Evolutionary conservation across 129 eudicot genomes (phyloP).

Genomic region (Tagetes patula): DNA sequence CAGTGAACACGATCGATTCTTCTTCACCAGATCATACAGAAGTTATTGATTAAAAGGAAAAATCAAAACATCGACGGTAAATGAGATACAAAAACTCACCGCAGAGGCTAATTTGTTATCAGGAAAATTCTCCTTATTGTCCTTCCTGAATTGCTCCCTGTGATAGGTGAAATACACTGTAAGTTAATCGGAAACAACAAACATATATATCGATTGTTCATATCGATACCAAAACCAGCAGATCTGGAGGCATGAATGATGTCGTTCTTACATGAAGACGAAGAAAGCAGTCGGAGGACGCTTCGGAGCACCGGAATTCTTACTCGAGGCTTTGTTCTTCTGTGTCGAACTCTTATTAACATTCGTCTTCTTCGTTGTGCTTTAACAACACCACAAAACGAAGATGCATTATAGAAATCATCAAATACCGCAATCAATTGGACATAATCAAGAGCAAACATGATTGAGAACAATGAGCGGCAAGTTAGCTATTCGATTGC

Average conservation of each 20-base stretch:
- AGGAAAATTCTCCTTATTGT: conserved; percentile 52
- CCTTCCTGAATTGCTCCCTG: conserved; percentile 56
- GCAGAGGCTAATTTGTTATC: conserved; percentile 40
- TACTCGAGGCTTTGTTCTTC: conserved; percentile 34
- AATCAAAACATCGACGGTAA: background rate
- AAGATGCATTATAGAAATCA: background rate
- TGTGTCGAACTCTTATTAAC: conserved; percentile 26
- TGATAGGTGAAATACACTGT: background rate
- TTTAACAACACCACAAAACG: conserved; percentile 18
- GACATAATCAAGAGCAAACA: background rate
- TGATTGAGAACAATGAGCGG: background rate
- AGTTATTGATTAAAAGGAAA: background rate
- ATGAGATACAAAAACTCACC: conserved; percentile 22
- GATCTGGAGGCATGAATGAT: background rate
- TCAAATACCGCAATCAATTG: background rate
- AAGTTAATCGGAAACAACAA: background rate
- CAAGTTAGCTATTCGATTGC: background rate
- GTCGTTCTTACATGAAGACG: conserved; percentile 48
- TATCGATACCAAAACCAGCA: background rate
- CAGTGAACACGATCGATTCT: background rate
- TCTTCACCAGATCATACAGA: background rate
- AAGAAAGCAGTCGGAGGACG: conserved; percentile 55
- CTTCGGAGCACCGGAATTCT: conserved; percentile 49
- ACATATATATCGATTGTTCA: conserved; percentile 7
- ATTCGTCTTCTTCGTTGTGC: conserved; percentile 44